Conservation (phyloP, 345 rosid genomes). For the Excoecaria cochinchinensis region DNA sequence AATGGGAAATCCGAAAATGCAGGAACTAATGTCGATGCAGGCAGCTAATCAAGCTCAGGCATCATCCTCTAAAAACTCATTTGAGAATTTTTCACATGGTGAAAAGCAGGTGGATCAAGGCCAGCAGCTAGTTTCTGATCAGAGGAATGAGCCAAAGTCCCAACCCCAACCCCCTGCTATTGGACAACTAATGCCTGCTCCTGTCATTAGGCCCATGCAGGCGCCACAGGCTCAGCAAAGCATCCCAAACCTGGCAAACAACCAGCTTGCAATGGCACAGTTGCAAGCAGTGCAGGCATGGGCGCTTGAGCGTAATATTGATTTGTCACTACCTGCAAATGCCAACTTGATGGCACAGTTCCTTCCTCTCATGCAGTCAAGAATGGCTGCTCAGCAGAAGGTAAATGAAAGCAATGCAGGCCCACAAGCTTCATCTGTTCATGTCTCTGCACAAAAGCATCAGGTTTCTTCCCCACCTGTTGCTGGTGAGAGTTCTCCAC, state of each 20-base stretch:
- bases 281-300: constrained; percentile 79
- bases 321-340: constrained; percentile 87
- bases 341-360: constrained; percentile 82
- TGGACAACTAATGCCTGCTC: constrained; percentile 60
- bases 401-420: constrained; percentile 56
- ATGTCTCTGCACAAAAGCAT: constrained; percentile 56
- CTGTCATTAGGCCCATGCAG: constrained; percentile 66
- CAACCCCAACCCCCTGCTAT: constrained; percentile 45
- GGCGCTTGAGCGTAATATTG: constrained; percentile 85
- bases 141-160: constrained; percentile 58
- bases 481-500: constrained; percentile 70
- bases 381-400: constrained; percentile 79
- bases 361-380: constrained; percentile 72
- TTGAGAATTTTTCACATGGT: constrained; percentile 60
- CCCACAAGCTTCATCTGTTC: constrained; percentile 52
- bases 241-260: constrained; percentile 55
- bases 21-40: constrained; percentile 74
- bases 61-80: constrained; percentile 66
- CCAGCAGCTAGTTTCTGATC: constrained; percentile 50
- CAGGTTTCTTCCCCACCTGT: constrained; percentile 67
- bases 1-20: constrained; percentile 71
- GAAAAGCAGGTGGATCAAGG: constrained; percentile 70
- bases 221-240: constrained; percentile 61
- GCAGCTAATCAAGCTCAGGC: constrained; percentile 73
- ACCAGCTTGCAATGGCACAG: constrained; percentile 73